These are phyloP conservation scores for Apiospora saccharicola DNA, from an alignment of 2,329 filamentous ascomycete species.

Conservation along the genomic window DNA sequence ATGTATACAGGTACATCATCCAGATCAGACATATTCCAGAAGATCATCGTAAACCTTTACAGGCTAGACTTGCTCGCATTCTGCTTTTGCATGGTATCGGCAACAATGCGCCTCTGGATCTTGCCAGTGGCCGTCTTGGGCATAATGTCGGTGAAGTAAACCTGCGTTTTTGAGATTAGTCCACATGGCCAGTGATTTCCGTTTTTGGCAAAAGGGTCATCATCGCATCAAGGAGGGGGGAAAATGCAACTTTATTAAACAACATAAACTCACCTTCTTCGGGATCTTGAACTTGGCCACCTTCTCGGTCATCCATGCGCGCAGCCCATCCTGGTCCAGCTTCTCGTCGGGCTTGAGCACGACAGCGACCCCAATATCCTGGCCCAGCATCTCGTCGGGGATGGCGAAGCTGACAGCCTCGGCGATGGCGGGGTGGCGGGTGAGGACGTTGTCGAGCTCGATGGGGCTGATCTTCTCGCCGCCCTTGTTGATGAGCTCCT, in stretches of 20 bases:
- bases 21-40: neutral
- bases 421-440: slow-evolving; percentile 74
- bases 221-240: neutral
- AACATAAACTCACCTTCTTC: slow-evolving; percentile 67
- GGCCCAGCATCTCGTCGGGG: slow-evolving; percentile 82
- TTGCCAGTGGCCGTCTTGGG: slow-evolving; percentile 94
- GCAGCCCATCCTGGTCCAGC: slow-evolving; percentile 67
- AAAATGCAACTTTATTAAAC: neutral
- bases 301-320: slow-evolving; percentile 71
- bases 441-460: slow-evolving; percentile 83
- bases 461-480: slow-evolving; percentile 91
- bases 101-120: slow-evolving; percentile 86
- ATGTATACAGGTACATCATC: neutral
- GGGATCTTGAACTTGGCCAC: slow-evolving; percentile 87
- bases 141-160: slow-evolving; percentile 85
- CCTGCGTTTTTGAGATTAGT: slow-evolving; percentile 48
- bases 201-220: neutral
- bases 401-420: slow-evolving; percentile 88
- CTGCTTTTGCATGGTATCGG: slow-evolving; percentile 82
- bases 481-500: slow-evolving; percentile 91
- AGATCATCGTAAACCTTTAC: slow-evolving; percentile 41
- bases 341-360: slow-evolving; percentile 73
- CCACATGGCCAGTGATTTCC: neutral
- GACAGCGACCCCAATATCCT: slow-evolving; percentile 80
- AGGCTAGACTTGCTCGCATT: slow-evolving; percentile 57